A percentile compares a stretch with the other conserved stretches of the same genome.
Conservation (phyloP, 2,329 filamentous ascomycete genomes). For the Rutstroemia sydowiana region DNA sequence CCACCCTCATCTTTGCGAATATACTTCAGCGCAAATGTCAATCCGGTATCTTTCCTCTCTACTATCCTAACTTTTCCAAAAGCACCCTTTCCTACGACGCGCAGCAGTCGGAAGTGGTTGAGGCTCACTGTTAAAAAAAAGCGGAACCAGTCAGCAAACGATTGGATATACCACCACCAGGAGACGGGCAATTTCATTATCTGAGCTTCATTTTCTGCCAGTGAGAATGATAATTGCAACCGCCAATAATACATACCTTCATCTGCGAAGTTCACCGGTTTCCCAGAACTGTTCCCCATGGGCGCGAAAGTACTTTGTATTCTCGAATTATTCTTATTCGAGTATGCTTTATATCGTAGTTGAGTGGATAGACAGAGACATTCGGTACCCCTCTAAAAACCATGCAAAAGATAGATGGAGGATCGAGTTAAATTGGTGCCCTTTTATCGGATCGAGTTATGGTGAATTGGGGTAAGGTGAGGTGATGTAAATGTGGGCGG, state of each 20-base stretch:
- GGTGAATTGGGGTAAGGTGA: no score
- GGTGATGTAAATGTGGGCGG: no score
- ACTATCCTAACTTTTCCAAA: slow-evolving; percentile 99
- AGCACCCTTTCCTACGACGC: slow-evolving; percentile 93
- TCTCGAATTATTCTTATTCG: background rate
- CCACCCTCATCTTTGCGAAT: slow-evolving; percentile 96
- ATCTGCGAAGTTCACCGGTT: slow-evolving; percentile 85
- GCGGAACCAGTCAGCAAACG: slow-evolving; percentile 15
- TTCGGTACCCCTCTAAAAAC: background rate
- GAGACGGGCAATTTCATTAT: background rate
- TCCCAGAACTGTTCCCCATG: slow-evolving; percentile 96
- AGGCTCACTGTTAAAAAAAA: slow-evolving; percentile 64
- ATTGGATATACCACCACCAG: background rate
- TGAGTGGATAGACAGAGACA: slow-evolving; percentile 5
- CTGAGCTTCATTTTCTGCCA: background rate
- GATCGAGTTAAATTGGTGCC: no score
- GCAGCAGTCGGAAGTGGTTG: slow-evolving; percentile 90
- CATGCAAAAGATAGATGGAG: background rate
- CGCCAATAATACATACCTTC: slow-evolving; percentile 58
- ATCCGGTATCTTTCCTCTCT: slow-evolving; percentile 87
- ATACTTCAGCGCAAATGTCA: slow-evolving; percentile 96
- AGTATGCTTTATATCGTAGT: background rate
- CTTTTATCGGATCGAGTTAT: no score
- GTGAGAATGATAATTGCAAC: background rate
- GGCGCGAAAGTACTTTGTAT: slow-evolving; percentile 10